Conservation (phyloP, 129 eudicot species). For the Mikania micrantha region DNA sequence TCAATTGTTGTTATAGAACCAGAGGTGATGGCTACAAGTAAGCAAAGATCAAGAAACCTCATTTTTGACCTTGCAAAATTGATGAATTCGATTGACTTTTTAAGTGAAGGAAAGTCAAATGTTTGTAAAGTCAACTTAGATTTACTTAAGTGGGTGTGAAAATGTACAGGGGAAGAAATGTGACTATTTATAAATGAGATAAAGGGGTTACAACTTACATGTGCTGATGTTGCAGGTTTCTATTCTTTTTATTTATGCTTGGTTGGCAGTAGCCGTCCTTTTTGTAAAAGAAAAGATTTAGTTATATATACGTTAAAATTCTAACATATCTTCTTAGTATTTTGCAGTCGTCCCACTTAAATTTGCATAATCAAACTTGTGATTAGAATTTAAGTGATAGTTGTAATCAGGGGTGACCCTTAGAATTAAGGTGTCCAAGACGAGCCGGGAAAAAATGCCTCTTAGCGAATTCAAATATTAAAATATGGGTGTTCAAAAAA, state of each 20-base stretch:
- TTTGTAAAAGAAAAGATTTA: too few species aligned
- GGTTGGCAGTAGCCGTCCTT: too few species aligned
- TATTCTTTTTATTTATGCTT: neutral
- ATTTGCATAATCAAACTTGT: too few species aligned
- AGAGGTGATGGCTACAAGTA: slow-evolving; percentile 13
- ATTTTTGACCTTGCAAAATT: neutral
- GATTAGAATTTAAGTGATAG: too few species aligned
- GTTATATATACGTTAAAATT: too few species aligned
- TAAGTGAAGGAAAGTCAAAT: neutral
- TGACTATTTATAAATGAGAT: slow-evolving; percentile 14
- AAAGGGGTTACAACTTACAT: neutral
- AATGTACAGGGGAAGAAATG: neutral
- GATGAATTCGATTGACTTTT: neutral
- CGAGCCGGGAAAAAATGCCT: too few species aligned
- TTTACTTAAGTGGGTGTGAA: slow-evolving; percentile 12
- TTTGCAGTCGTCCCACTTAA: too few species aligned
- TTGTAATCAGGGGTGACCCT: too few species aligned
- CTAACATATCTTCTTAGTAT: too few species aligned
- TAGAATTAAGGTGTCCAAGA: too few species aligned
- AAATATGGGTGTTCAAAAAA: too few species aligned
- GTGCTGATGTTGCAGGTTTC: neutral
- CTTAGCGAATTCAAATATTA: too few species aligned
- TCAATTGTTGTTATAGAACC: slow-evolving; percentile 1
- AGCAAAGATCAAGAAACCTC: slow-evolving; percentile 18
- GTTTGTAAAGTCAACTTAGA: slow-evolving; percentile 1